Base-by-base conservation (phyloP, 768 basidiomycete genomes). In the Candolleomyces eurysporus region DNA sequence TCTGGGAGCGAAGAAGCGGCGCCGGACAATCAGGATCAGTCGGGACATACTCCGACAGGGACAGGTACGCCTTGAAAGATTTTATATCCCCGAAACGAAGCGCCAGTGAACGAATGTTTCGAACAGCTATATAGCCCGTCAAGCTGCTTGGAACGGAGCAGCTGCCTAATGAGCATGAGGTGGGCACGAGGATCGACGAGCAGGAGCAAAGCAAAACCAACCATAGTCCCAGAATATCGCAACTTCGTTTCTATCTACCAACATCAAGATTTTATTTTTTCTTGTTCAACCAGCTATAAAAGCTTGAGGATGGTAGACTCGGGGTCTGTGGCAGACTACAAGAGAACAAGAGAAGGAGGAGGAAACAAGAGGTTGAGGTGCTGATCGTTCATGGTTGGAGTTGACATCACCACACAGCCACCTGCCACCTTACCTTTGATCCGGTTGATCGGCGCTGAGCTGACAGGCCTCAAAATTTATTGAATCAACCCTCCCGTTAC, bases 31-130 rank as follows among this genome's bases (percentile, higher is more conserved):
- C 31, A 46, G 55, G 16, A 17, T 30, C 48, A 16, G 55, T 46
- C 17, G 19, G 14, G n/a, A 21, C 13, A 22, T 69, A 68, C 36
- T 71, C 71, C 22, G 69, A 63, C 17, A 69, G 64, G 42, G 68
- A 66, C 49, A 71, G 63, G 60, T 75, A 75, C 11, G 73, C 70
- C 58, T 71, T 75, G 60, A 78, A 71, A 21, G 63, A 52, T 42
- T 67, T 71, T 30, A 76, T 65, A 32, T 63, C 68, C 13, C 73
- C 76, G 59, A 68, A 72, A 14, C 58, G 61, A 22, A 66, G 66
- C 19, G 71, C 71, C 5, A 74, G 52, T 9, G 49, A 53, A 9
- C 69, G 66, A 17, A 77, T 70, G 31, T 66, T 69, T 46, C 71
- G 66, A 11, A 69, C 72, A 17, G 71, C 56, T 17, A 65, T 63